phyloP scores from a whole-genome alignment of 371 early-diverging fungal genomes.

The Apophysomyces elegans region DNA sequence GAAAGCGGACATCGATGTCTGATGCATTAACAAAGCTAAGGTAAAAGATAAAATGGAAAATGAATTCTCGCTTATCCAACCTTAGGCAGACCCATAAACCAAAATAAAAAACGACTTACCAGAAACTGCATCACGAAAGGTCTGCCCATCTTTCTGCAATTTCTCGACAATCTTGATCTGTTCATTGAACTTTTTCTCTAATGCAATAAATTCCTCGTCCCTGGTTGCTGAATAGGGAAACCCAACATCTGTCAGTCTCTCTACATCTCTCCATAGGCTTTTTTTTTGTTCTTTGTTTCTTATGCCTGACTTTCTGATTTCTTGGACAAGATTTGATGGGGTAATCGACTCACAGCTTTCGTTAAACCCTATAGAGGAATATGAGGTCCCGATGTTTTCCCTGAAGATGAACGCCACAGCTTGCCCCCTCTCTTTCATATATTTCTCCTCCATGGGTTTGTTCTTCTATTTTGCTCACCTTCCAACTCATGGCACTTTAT shows the following conservation, averaged over 20 bases:
- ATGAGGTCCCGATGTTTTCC: background rate
- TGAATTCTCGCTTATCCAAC: no score
- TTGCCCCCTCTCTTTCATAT: no score
- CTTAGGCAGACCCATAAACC: no score
- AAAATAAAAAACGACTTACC: slow-evolving; percentile 20
- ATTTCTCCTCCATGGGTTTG: no score
- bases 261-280: background rate
- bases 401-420: no score
- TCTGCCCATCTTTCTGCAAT: slow-evolving; percentile 61
- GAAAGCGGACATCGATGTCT: slow-evolving; percentile 58
- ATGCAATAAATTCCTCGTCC: slow-evolving; percentile 61
- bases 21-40: slow-evolving; percentile 59
- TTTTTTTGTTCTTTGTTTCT: background rate
- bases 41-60: background rate
- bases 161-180: slow-evolving; percentile 49
- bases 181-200: slow-evolving; percentile 56
- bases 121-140: slow-evolving; percentile 69
- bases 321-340: slow-evolving; percentile 31
- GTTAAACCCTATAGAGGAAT: slow-evolving; percentile 19
- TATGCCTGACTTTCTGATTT: slow-evolving; percentile 22
- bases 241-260: no score
- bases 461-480: background rate
- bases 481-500: slow-evolving; percentile 15
- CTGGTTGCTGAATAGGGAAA: slow-evolving; percentile 41
- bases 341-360: slow-evolving; percentile 32